Percentiles rank a stretch among this genome's conserved stretches.
phyloP scores from a whole-genome alignment of 2,329 filamentous ascomycete species.

The Ophiostoma ips region DNA sequence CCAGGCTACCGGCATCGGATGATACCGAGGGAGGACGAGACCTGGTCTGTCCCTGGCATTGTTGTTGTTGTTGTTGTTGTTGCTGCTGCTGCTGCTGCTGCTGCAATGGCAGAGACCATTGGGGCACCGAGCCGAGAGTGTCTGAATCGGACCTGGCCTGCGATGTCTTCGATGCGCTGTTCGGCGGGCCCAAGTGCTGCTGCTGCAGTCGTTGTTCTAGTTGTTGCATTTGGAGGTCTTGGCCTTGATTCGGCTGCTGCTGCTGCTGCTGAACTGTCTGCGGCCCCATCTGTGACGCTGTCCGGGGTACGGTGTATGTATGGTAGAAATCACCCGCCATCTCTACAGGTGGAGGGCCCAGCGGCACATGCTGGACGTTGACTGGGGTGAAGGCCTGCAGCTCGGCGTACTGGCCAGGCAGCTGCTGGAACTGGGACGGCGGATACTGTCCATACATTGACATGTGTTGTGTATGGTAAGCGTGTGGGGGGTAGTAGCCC shows the following conservation, averaged over 20 bases:
- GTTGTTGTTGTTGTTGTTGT: not conserved
- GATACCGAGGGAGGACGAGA: conserved; percentile 25
- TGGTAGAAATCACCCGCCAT: conserved; percentile 36
- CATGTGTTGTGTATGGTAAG: conserved; percentile 1
- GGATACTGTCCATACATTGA: conserved; percentile 3
- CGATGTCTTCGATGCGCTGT: conserved; percentile 8
- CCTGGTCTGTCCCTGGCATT: conserved; percentile 6
- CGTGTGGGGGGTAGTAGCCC: conserved; percentile 16
- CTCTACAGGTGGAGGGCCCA: conserved; percentile 20
- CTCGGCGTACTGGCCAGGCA: conserved; percentile 20
- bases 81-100: not conserved
- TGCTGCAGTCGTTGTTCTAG: not conserved
- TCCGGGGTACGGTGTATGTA: conserved; percentile 15
- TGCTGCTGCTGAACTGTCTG: not conserved
- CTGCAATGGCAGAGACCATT: not conserved
- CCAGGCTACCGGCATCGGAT: conserved; percentile 18
- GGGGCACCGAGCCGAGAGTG: not conserved
- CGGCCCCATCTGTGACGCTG: conserved; percentile 7
- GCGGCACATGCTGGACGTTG: conserved; percentile 4
- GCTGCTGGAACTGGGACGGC: conserved; percentile 10
- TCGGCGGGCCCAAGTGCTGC: conserved; percentile 4
- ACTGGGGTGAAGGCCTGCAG: conserved; percentile 20
- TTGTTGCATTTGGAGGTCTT: conserved; percentile 16
- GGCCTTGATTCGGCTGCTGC: conserved; percentile 2
- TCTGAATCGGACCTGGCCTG: not conserved